phyloP scores from a whole-genome alignment of 352 stramenopile genomes.

The Phytophthora foliorum region DNA sequence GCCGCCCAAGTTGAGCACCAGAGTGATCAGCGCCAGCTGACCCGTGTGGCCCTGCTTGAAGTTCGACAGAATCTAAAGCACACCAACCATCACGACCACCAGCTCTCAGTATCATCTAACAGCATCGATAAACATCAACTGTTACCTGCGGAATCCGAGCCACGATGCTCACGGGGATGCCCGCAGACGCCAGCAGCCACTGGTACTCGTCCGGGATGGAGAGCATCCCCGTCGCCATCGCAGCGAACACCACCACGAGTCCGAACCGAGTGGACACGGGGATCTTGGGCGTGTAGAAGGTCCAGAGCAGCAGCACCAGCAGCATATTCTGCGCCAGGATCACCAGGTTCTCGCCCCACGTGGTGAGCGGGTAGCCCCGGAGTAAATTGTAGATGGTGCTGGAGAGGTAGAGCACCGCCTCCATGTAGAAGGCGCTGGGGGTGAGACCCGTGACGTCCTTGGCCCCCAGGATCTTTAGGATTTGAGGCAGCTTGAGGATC shows the following conservation, averaged over 20 bases:
- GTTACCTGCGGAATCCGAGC: conserved; percentile 83
- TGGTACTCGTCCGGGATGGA: conserved; percentile 77
- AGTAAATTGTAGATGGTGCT: conserved; percentile 89
- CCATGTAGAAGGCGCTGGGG: conserved; percentile 91
- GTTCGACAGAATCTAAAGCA: conserved; percentile 80
- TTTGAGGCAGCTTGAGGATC: conserved; percentile 92
- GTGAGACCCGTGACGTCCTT: conserved; percentile 89
- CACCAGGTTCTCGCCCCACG: conserved; percentile 88
- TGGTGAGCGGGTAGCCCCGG: conserved; percentile 85
- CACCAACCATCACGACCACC: conserved; percentile 18
- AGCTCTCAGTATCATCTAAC: conserved; percentile 2
- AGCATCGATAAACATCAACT: background rate
- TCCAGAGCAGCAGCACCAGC: conserved; percentile 85
- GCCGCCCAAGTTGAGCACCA: conserved; percentile 86
- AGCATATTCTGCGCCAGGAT: conserved; percentile 90
- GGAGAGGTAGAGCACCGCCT: conserved; percentile 86
- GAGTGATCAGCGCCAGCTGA: conserved; percentile 89
- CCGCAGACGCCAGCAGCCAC: conserved; percentile 76
- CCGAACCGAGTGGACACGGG: conserved; percentile 52
- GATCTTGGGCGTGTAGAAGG: conserved; percentile 73
- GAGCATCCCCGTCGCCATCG: conserved; percentile 62
- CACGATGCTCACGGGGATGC: conserved; percentile 83
- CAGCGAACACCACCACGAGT: conserved; percentile 60
- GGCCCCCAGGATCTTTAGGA: conserved; percentile 88
- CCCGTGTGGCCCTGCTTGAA: conserved; percentile 92